Base-by-base conservation (phyloP, 2,329 filamentous ascomycete species). In the Verticillium nonalfalfae region DNA sequence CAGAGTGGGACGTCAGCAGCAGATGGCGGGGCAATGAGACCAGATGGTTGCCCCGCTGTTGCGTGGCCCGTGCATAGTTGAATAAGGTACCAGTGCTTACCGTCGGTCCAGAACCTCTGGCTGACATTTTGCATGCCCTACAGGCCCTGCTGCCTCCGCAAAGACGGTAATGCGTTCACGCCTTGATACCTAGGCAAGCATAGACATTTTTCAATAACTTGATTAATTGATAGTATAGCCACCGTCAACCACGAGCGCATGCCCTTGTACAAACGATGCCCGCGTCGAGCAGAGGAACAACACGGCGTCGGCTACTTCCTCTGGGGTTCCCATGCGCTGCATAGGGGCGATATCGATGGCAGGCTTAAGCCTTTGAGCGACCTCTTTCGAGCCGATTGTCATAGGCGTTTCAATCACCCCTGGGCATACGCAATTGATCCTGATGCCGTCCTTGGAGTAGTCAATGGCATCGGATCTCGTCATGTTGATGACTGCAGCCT, bases 351-450 rank as follows among this genome's bases (percentile, higher is more conserved):
- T 81, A 2, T 78, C 68, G 26, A 78, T 71, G 0, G 76, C 76
- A 0, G 76, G 76, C 31, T 66, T 72, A n/a, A 81, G 60, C n/a
- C 72, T 66, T 52, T 75, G 70, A 2, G 68, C 70, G 2, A 77
- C 67, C 59, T 80, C 78, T 5, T 72, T 66, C 2, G 73, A 74
- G 7, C 72, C 69, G 11, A 73, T 78, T 4, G 78, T 79, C 73
- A 82, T 76, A 0, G 77, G 77, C 3, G 79, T 81, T 45, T 77
- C 76, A 52, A 82, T 88, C 66, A 89, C 87, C 0, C 88, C 88
- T 0, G 88, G 87, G 55, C 84, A 88, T 61, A 90, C 81, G 34
- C 85, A 89, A 72, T 90, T 77, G 31, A 77, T 67, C 14, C 75
- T 67, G 57, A 77, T 75, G 1, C 68, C 69, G 40, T 76, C 72